Percentiles rank a stretch among this genome's conserved stretches.
These are phyloP conservation scores for Ilyonectria sp. DNA, from an alignment of 2,329 filamentous ascomycete species.

Conservation along the genomic window DNA sequence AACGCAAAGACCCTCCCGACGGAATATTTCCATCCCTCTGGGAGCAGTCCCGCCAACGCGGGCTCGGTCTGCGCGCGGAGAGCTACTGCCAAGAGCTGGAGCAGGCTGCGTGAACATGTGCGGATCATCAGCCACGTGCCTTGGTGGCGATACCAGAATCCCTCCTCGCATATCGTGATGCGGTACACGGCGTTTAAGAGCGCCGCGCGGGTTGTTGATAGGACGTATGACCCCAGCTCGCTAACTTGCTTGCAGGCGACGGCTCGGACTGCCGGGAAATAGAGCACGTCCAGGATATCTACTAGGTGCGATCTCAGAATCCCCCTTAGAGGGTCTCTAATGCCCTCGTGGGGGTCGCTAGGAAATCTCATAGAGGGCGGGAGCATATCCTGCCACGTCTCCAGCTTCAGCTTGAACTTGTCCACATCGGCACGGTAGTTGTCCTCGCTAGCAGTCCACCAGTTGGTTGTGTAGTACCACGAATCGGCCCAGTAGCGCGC, in stretches of 20 bases:
- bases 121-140: constrained; percentile 44
- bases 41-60: constrained; percentile 23
- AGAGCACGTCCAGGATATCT: constrained; percentile 35
- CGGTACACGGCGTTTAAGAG: constrained; percentile 33
- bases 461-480: constrained; percentile 33
- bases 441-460: constrained; percentile 23
- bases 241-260: constrained; percentile 18
- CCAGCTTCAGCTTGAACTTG: constrained; percentile 28
- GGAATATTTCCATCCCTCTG: constrained; percentile 28
- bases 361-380: constrained; percentile 29
- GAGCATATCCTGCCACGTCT: constrained; percentile 31
- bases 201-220: constrained; percentile 18
- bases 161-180: constrained; percentile 32
- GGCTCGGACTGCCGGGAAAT: constrained; percentile 31
- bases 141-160: constrained; percentile 41
- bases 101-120: constrained; percentile 37
- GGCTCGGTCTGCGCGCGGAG: constrained; percentile 25
- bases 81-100: constrained; percentile 34
- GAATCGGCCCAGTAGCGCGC: constrained; percentile 27
- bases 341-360: constrained; percentile 6
- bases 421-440: constrained; percentile 21
- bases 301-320: constrained; percentile 30
- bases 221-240: constrained; percentile 16
- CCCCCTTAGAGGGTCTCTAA: constrained; percentile 18
- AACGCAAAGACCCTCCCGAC: constrained; percentile 27